These are phyloP conservation scores for Nothomitra cinnamomea DNA, from an alignment of 2,329 filamentous ascomycete genomes.

Conservation along the genomic window DNA sequence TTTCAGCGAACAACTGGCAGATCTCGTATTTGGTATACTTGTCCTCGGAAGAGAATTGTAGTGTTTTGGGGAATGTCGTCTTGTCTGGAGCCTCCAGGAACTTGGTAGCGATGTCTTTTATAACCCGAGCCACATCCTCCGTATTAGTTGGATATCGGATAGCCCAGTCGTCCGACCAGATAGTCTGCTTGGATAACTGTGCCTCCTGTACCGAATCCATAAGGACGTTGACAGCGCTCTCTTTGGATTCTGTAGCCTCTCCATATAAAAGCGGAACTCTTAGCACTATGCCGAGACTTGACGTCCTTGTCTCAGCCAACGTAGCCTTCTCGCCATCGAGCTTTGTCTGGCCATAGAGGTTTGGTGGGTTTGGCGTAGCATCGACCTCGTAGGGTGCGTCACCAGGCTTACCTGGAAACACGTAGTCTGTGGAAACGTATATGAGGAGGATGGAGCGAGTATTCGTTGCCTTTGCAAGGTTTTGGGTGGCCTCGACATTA, in stretches of 20 bases:
- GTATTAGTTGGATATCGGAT: conserved; percentile 78
- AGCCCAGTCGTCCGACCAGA: conserved; percentile 78
- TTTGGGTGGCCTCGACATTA: conserved; percentile 54
- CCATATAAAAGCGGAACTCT: conserved; percentile 78
- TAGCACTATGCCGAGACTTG: conserved; percentile 48
- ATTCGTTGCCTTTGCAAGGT: conserved; percentile 49
- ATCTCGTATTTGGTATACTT: conserved; percentile 83
- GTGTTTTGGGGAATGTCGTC: conserved; percentile 43
- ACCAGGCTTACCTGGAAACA: conserved; percentile 56
- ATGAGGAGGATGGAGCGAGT: conserved; percentile 45
- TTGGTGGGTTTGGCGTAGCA: conserved; percentile 50
- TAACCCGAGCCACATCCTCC: conserved; percentile 67
- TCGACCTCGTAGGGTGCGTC: conserved; percentile 65
- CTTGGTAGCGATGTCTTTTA: conserved; percentile 52
- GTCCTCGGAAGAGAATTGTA: conserved; percentile 81
- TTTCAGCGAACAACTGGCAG: conserved; percentile 57
- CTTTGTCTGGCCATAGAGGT: conserved; percentile 63
- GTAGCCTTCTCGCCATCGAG: conserved; percentile 54
- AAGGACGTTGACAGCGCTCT: conserved; percentile 71
- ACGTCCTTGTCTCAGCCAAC: conserved; percentile 38
- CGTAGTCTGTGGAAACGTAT: conserved; percentile 67
- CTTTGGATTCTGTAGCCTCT: conserved; percentile 47
- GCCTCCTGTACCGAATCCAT: conserved; percentile 61
- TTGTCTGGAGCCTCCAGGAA: conserved; percentile 35
- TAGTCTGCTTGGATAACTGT: conserved; percentile 38